Percentiles rank a stretch among this genome's conserved stretches.
Evolutionary conservation across 768 basidiomycete species (phyloP).

Genomic region (Agaricus blazei): DNA sequence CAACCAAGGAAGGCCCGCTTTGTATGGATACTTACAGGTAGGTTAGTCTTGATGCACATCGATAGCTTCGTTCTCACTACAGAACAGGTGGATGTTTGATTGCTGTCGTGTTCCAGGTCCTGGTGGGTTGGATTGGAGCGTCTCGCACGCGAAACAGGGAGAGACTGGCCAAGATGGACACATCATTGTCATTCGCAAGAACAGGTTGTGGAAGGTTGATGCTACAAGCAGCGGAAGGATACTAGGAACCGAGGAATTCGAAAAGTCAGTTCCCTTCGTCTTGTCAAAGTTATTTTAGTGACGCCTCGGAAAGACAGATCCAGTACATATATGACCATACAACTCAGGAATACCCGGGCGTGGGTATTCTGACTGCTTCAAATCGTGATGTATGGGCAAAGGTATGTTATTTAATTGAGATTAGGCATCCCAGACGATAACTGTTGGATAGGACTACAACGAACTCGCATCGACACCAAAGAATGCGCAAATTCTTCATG

Average conservation of each 20-base stretch:
- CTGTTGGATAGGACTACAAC: constrained; percentile 51
- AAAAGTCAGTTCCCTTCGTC: constrained; percentile 39
- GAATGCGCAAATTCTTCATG: constrained; percentile 61
- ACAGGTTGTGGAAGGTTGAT: constrained; percentile 79
- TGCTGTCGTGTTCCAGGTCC: constrained; percentile 76
- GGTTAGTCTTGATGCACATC: constrained; percentile 5
- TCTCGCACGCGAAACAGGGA: constrained; percentile 55
- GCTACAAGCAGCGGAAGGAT: constrained; percentile 50
- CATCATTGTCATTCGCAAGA: constrained; percentile 81
- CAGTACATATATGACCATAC: constrained; percentile 68
- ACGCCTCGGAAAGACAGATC: constrained; percentile 55
- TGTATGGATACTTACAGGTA: constrained; percentile 89
- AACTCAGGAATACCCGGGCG: constrained; percentile 55
- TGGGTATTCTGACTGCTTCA: constrained; percentile 74
- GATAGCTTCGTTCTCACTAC: neutral
- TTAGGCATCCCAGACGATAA: constrained; percentile 1
- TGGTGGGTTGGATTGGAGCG: constrained; percentile 73
- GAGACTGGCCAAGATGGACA: constrained; percentile 67
- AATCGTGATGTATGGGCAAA: constrained; percentile 89
- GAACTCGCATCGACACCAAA: constrained; percentile 50
- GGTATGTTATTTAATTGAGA: constrained; percentile 29
- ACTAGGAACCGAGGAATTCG: constrained; percentile 59
- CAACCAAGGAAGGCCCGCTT: constrained; percentile 60
- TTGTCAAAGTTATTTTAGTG: neutral
- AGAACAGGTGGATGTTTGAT: constrained; percentile 84